Base-by-base conservation (phyloP, 139 green algal genomes). In the Picochlorum sp. region DNA sequence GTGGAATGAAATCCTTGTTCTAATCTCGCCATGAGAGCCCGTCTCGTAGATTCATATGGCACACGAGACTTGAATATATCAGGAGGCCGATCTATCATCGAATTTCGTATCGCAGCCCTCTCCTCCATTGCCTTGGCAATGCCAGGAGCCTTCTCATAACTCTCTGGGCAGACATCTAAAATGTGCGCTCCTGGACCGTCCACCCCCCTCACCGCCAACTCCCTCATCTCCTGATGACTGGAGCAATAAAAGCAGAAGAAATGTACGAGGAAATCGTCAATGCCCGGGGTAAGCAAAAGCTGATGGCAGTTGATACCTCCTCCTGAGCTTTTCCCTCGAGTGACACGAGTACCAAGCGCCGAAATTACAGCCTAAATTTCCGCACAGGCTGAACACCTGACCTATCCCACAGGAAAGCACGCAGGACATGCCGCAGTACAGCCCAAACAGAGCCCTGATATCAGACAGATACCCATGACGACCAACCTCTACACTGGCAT, bases 161-260 rank as follows among this genome's bases (percentile, higher is more conserved):
- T 49, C 3, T 77, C 21, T 3, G 70, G 70, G 24, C 67, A 45
- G 11, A 79, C 61, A 49, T 79, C 73, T 26, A 79, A 14, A 32
- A 76, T 72, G 41, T 74, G 65, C 56, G 73, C 63, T 34, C 73
- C 73, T 3, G 76, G 76, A 4, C 76, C 76, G 47, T 82, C 76
- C 26, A 82, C 45, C 26, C 76, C 76, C 1, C 76, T 66, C 34
- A 82, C 47, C 4, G 59, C 67, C 45, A 70, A 38, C 63, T 82
- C 76, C 2, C 76, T 37, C 50, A 69, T 8, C 67, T 82, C 76
- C 23, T 66, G 61, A 57, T 66, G 24, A 37, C 37, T 45, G 0
- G 75, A 57, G 55, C 75, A 76, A 62, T 78, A 81, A 49, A 75
- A 69, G 57, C 75, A 81, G 44, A 76, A 32, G 55, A 79, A 81